A percentile compares a stretch with the other conserved stretches of the same genome.
phyloP scores from a whole-genome alignment of 148 eudicot species.

The Heliamphora exappendiculata region DNA sequence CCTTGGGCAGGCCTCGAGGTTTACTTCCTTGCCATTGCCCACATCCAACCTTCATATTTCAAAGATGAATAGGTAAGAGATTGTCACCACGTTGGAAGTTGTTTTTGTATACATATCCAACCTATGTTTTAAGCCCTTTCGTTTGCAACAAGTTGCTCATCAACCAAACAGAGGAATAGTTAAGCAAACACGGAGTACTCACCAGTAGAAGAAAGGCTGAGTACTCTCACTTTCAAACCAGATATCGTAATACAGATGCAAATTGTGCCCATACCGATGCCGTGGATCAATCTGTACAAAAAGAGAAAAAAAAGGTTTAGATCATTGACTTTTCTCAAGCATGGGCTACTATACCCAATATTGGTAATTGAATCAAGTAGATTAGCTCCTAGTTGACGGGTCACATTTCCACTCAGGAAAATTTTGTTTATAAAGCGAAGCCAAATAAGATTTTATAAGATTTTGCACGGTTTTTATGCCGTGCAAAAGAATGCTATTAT shows the following conservation, averaged over 20 bases:
- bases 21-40: conserved; percentile 81
- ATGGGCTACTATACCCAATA: not conserved
- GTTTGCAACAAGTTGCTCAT: not conserved
- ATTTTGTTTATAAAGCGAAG: too few relatives aligned
- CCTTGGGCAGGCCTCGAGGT: conserved; percentile 59
- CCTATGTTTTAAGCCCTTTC: too few relatives aligned
- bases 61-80: conserved; percentile 8
- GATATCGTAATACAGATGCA: conserved; percentile 74
- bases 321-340: not conserved
- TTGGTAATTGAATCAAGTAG: not conserved
- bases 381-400: not conserved
- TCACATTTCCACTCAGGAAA: too few relatives aligned
- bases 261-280: conserved; percentile 92
- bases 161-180: not conserved
- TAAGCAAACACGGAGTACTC: conserved; percentile 8
- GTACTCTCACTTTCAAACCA: conserved; percentile 85
- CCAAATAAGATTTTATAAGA: not conserved
- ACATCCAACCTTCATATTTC: conserved; percentile 65
- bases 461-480: too few relatives aligned
- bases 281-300: conserved; percentile 81
- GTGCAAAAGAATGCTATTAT: not conserved
- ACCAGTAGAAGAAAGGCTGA: conserved; percentile 99
- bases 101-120: not conserved
- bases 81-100: not conserved
- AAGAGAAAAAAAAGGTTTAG: conserved; percentile 4